Evolutionary conservation across 2,329 filamentous ascomycete genomes (phyloP).

Genomic region (Neonectria sp.): DNA sequence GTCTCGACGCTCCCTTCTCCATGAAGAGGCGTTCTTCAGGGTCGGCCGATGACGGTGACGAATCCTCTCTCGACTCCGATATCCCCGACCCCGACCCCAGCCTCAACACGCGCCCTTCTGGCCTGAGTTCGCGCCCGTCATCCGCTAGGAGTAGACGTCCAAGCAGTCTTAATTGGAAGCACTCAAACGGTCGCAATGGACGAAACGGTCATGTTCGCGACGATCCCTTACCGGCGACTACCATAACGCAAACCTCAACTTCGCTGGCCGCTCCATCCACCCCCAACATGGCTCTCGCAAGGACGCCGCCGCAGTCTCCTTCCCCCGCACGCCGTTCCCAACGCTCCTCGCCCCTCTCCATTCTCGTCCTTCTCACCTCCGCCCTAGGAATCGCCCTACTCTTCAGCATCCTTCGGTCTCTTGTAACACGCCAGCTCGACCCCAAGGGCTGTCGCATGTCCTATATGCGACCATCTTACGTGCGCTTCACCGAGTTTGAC

Average conservation of each 20-base stretch:
- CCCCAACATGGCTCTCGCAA: slow-evolving; percentile 49
- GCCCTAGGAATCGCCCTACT: slow-evolving; percentile 82
- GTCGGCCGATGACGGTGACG: slow-evolving; percentile 69
- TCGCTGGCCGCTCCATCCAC: slow-evolving; percentile 48
- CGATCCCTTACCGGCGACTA: slow-evolving; percentile 36
- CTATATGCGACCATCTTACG: slow-evolving; percentile 93
- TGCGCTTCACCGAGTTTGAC: slow-evolving; percentile 90
- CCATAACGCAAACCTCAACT: slow-evolving; percentile 45
- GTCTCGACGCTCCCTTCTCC: slow-evolving; percentile 53
- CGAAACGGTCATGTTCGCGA: slow-evolving; percentile 38
- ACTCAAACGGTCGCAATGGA: slow-evolving; percentile 65
- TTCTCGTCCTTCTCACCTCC: slow-evolving; percentile 83
- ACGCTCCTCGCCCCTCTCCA: slow-evolving; percentile 77
- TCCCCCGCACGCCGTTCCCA: slow-evolving; percentile 56
- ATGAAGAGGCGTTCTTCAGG: slow-evolving; percentile 71
- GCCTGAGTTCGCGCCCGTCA: slow-evolving; percentile 48
- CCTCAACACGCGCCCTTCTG: slow-evolving; percentile 32
- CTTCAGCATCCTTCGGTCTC: slow-evolving; percentile 83
- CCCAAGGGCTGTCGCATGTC: slow-evolving; percentile 96
- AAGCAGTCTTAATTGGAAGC: slow-evolving; percentile 70
- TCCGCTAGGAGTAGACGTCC: slow-evolving; percentile 65
- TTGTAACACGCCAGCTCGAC: slow-evolving; percentile 84
- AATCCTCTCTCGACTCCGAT: slow-evolving; percentile 64
- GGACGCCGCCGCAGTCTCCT: slow-evolving; percentile 53
- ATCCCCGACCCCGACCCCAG: slow-evolving; percentile 50